Evolutionary conservation across 495 filamentous ascomycete species (phyloP), one percentile per base, ranked within the genome.

Genomic region (Neurospora tetrasperma): DNA sequence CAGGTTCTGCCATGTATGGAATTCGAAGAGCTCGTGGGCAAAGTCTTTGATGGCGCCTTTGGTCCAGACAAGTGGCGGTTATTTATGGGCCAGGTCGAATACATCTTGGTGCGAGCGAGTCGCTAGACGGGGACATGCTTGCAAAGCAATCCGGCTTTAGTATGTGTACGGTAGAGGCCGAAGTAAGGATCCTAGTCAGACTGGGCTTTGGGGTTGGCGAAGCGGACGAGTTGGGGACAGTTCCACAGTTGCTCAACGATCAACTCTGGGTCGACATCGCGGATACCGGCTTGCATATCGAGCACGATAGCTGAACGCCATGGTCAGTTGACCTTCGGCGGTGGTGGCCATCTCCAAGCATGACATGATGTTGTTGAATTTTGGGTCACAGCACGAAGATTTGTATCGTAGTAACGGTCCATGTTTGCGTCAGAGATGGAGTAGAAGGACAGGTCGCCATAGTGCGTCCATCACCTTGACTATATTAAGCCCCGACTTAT

Each of bases 61-160:
- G 4, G 40, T 27, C 73, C 75, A 76, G 4, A 16, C 6, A 7
- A 74, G 39, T 20, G 70, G 66, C n/a, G n/a, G n/a, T n/a, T n/a
- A n/a, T n/a, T n/a, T n/a, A n/a, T n/a, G n/a, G n/a, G n/a, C n/a
- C n/a, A n/a, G n/a, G n/a, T n/a, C n/a, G n/a, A n/a, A n/a, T n/a
- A n/a, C n/a, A n/a, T n/a, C n/a, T n/a, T n/a, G n/a, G n/a, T 72
- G 31, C 48, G 70, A 40, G 20, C 72, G 31, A 46, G 48, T 4
- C 46, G 42, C 8, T 23, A 68, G n/a, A 69, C 69, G 16, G 18
- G 68, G 20, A 6, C 10, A 54, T 6, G 46, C 46, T 54, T 14
- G 20, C 20, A 54, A 23, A 2, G 46, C 10, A 14, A 54, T 27
- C n/a, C 69, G 72, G 68, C 68, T 72, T 68, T 54, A 16, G 5